Evolutionary conservation across 108 stramenopile genomes (phyloP).

Genomic region (Pinguiococcus pyrenoidosus): DNA sequence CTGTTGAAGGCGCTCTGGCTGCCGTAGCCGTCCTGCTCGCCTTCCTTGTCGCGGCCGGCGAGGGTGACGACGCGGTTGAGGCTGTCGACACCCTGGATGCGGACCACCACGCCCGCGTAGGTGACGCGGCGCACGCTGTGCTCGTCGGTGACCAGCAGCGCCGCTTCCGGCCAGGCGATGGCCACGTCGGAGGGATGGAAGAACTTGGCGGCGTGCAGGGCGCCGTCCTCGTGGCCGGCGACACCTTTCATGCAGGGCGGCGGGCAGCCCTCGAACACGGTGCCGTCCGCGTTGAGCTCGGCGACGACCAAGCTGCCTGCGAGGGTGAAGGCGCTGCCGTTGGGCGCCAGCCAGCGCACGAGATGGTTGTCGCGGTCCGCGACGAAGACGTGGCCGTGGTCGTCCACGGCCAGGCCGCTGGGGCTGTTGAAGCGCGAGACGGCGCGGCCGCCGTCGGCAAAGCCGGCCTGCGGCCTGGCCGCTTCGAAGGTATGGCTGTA

Average conservation of each 20-base stretch:
- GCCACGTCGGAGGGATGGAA: conserved; percentile 59
- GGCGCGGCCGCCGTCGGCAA: conserved; percentile 45
- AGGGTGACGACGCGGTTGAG: conserved; percentile 46
- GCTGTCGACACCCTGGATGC: conserved; percentile 1
- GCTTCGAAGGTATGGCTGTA: not conserved
- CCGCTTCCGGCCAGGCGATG: conserved; percentile 30
- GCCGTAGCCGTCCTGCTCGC: conserved; percentile 50
- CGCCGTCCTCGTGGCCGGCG: conserved; percentile 47
- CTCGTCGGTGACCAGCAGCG: conserved; percentile 51
- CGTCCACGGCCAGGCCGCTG: conserved; percentile 47
- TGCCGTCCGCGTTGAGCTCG: conserved; percentile 4
- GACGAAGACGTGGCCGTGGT: conserved; percentile 45
- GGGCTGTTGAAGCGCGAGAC: conserved; percentile 57
- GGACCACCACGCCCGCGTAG: conserved; percentile 7
- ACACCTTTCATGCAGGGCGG: conserved; percentile 54
- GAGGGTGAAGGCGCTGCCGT: conserved; percentile 36
- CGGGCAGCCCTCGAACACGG: conserved; percentile 21
- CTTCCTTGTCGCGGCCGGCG: conserved; percentile 43
- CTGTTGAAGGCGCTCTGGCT: conserved; percentile 45
- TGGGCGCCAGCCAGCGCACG: conserved; percentile 37
- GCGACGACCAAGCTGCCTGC: conserved; percentile 19
- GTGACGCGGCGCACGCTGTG: conserved; percentile 45
- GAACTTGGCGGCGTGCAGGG: conserved; percentile 33
- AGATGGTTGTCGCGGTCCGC: conserved; percentile 74
- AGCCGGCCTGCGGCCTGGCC: conserved; percentile 48